Percentiles rank a stretch among this genome's conserved stretches.
phyloP scores from a whole-genome alignment of 441 rosid genomes.

The Metrosideros polymorpha region DNA sequence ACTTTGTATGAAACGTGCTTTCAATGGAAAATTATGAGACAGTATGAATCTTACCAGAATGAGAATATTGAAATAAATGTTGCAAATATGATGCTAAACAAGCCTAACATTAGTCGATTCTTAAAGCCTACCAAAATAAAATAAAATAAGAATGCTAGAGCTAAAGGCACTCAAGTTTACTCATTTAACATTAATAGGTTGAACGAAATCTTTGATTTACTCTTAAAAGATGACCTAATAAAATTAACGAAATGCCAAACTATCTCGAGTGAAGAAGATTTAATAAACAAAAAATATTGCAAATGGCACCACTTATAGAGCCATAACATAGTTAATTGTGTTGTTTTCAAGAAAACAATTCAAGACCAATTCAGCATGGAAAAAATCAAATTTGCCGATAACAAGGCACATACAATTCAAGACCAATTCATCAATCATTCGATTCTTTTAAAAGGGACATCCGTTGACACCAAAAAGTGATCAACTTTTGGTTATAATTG shows the following conservation, averaged over 20 bases:
- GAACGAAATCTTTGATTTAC: not conserved
- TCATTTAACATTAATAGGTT: not conserved
- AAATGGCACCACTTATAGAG: not conserved
- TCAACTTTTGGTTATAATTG: not conserved
- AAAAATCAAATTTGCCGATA: not conserved
- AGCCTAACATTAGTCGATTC: not conserved
- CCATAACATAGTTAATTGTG: not conserved
- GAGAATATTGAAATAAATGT: not conserved
- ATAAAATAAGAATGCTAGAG: not conserved
- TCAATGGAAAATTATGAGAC: not conserved
- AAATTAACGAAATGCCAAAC: not conserved
- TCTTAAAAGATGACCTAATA: not conserved
- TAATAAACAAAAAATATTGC: not conserved
- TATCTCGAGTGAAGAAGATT: not conserved
- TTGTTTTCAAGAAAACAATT: not conserved
- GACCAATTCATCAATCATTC: not conserved
- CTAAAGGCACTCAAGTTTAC: not conserved
- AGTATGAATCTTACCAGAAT: not conserved
- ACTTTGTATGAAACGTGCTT: not conserved
- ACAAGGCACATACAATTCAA: not conserved
- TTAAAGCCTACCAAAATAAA: not conserved
- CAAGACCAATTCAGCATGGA: not conserved
- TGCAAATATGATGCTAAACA: not conserved
- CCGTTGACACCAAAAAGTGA: not conserved
- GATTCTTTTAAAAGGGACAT: not conserved